Conservation (phyloP, 305 asterid genomes). For the Ajuga reptans region DNA sequence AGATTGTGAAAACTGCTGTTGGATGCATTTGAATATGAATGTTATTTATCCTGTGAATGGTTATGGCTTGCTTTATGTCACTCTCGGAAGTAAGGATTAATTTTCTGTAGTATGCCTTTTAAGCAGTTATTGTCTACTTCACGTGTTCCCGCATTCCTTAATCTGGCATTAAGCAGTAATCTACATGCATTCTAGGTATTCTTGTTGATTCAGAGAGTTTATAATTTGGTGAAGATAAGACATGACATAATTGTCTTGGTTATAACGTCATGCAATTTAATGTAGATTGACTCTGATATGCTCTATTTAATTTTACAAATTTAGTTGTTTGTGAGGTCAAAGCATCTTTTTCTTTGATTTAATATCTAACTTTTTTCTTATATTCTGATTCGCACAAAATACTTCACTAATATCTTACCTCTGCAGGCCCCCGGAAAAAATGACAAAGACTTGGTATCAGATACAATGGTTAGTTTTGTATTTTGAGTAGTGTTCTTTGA, state of each 20-base stretch:
- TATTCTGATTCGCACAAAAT: slow-evolving; percentile 1
- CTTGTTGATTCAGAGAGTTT: not conserved
- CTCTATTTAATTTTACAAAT: not conserved
- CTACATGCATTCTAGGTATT: not conserved
- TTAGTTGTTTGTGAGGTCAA: slow-evolving; percentile 12
- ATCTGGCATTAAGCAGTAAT: not conserved
- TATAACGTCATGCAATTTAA: not conserved
- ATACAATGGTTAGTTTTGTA: slow-evolving; percentile 59
- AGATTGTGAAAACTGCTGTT: slow-evolving; percentile 10
- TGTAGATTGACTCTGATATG: not conserved
- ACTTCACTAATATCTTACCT: slow-evolving; percentile 18
- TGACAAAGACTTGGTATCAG: slow-evolving; percentile 86
- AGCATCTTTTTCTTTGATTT: not conserved
- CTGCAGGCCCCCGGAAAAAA: slow-evolving; percentile 84
- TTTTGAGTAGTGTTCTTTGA: slow-evolving; percentile 7
- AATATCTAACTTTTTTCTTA: not conserved
- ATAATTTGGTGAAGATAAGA: slow-evolving; percentile 8
- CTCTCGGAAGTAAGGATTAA: slow-evolving; percentile 3
- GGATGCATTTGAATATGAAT: not conserved
- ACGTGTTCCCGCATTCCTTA: slow-evolving; percentile 8
- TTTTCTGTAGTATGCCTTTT: not conserved
- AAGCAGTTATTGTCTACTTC: slow-evolving; percentile 14
- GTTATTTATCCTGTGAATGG: not conserved
- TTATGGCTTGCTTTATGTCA: slow-evolving; percentile 5
- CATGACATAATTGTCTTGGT: not conserved